A percentile compares a stretch with the other conserved stretches of the same genome.
These are phyloP conservation scores for Kewa caespitosa DNA, from an alignment of 179 eudicot species.

Conservation along the genomic window DNA sequence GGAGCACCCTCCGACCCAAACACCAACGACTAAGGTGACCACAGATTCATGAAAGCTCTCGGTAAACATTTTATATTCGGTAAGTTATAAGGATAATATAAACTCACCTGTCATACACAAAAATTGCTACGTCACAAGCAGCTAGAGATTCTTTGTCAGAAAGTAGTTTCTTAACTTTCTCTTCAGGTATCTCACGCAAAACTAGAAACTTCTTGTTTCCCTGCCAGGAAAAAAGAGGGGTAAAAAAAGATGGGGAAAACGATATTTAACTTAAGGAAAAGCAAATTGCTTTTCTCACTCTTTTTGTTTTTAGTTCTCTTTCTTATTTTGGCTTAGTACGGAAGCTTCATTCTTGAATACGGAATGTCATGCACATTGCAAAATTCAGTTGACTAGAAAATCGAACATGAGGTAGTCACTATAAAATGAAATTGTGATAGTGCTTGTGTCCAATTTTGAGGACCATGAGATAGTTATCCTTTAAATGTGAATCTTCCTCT, in stretches of 20 bases:
- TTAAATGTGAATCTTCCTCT: too few species aligned
- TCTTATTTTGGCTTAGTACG: neutral
- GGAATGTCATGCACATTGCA: neutral
- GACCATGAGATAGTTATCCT: too few species aligned
- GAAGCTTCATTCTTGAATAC: too few species aligned
- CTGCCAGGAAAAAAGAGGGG: conserved; percentile 33
- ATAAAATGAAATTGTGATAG: too few species aligned
- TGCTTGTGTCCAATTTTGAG: too few species aligned
- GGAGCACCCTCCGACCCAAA: neutral
- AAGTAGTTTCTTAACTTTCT: conserved; percentile 52
- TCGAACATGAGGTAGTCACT: too few species aligned
- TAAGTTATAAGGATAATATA: too few species aligned
- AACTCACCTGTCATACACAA: conserved; percentile 86
- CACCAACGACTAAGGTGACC: neutral
- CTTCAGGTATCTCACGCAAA: conserved; percentile 84
- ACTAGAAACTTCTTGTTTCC: conserved; percentile 74
- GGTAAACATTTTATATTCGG: too few species aligned
- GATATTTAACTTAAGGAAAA: neutral
- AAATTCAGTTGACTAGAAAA: too few species aligned
- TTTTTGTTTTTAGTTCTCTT: neutral
- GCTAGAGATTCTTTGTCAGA: conserved; percentile 67
- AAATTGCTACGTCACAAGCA: conserved; percentile 81
- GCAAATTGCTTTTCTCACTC: neutral
- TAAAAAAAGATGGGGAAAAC: neutral
- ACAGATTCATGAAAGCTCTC: neutral